Evolutionary conservation across 805 yeast species (phyloP), one percentile per base, ranked within the genome.

Genomic region (Starmerella bombicola): DNA sequence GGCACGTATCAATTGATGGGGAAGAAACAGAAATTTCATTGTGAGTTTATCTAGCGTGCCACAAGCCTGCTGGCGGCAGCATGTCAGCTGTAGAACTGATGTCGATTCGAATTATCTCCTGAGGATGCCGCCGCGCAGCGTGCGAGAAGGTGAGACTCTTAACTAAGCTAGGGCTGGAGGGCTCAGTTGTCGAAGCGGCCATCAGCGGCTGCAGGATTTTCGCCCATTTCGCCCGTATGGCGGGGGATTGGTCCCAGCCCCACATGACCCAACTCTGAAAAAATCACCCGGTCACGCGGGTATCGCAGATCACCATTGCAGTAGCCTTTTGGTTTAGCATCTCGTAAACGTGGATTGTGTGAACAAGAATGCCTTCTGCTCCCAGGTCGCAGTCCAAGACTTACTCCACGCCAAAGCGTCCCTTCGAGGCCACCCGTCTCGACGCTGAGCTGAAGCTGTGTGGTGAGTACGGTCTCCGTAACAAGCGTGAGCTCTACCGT

Each of bases 401-500:
- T 65, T 91, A 83, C 84, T 73, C 95, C 66, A 95, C 88, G 67
- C 99, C 99, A 76, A 85, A 83, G 80, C 84, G 93, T 71, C 96
- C 97, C 56, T 91, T 81, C 78, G 99, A 91, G 76, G 82, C 93
- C 59, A 93, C 96, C 70, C 95, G 98, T 80, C 79, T 91, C 70
- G 98, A 91, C 64, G 84, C 95, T 68, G 98, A 91, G 75, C 82
- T 91, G 70, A 88, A 91, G 75, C 82, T 91, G 67, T 96, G 93
- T 66, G 98, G 98, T 78, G 97, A 91, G 73, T 86, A 73, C 81
- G 98, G 98, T 79, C 80, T 91, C 68, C 88, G 85, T 77, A 91
- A 91, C 95, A 91, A 91, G 88, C 83, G 93, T 70, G 98, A 91
- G 75, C 84, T 91, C 70, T 91, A 91, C 93, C 85, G 98, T 81